Base-by-base conservation (phyloP, 257 asterid species). In the Gardenia jasminoides region DNA sequence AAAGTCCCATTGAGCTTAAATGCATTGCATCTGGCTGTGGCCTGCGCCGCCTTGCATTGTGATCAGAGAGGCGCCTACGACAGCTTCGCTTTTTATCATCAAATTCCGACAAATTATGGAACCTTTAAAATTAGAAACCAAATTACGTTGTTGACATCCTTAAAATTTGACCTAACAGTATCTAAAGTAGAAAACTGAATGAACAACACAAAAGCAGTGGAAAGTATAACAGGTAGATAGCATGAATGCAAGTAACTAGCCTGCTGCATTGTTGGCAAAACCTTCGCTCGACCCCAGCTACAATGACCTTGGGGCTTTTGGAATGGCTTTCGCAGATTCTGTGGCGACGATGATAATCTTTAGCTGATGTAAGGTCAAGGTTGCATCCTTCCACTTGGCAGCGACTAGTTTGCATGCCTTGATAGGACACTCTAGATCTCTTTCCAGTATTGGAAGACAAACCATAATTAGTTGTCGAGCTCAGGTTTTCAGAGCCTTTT, bases 251-350 rank as follows among this genome's bases (percentile, higher is more conserved):
- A 74, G 58, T 39, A 6, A 13, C 79, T 61, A 82, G 81, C 97
- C 94, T 90, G 97, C 97, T 92, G 86, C 98, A 93, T 78, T 90
- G 97, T 64, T 92, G 98, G 87, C 96, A 93, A 59, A 93, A 93
- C 11, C 96, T 84, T 10, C 88, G 91, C 31, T 90, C 95, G 75
- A 88, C 69, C 7, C 98, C 97, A 0, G 88, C 89, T 0, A 93
- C 92, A 7, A 85, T 52, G 13, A 91, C 96, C 83, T 56, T 85
- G 0, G 96, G 92, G 83, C 91, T 87, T 73, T 90, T 93, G 13
- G 97, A 91, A 75, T 93, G 97, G 43, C 54, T 48, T 59, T 91
- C 93, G 19, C 96, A 93, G 72, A 93, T 88, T 75, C 91, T 64
- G 66, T 91, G 97, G 19, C 91, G 75, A 10, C 94, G 88, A 79